Percentiles rank a stretch among this genome's conserved stretches.
phyloP scores from a whole-genome alignment of 2,329 filamentous ascomycete species.

The Fusarium sp. region DNA sequence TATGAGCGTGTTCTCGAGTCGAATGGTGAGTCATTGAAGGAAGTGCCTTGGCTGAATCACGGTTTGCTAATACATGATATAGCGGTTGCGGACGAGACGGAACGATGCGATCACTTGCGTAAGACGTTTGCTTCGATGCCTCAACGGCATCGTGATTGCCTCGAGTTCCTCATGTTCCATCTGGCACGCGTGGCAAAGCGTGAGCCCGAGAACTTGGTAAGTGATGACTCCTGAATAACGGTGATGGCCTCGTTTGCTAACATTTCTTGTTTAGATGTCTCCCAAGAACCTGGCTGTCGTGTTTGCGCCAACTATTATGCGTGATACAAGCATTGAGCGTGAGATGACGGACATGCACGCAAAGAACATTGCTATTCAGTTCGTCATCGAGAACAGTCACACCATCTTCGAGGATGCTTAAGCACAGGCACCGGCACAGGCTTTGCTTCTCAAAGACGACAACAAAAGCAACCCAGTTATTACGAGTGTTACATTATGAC shows the following conservation, averaged over 20 bases:
- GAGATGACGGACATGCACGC: slow-evolving; percentile 97
- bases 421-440: not conserved
- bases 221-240: slow-evolving; percentile 44
- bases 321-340: slow-evolving; percentile 86
- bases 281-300: slow-evolving; percentile 96
- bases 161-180: slow-evolving; percentile 96
- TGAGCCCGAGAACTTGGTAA: slow-evolving; percentile 85
- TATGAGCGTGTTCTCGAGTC: slow-evolving; percentile 92
- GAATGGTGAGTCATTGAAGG: slow-evolving; percentile 65
- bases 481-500: slow-evolving; percentile 12
- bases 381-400: slow-evolving; percentile 90
- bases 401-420: slow-evolving; percentile 75
- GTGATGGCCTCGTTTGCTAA: slow-evolving; percentile 23
- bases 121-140: slow-evolving; percentile 84
- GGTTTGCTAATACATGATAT: slow-evolving; percentile 37
- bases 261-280: slow-evolving; percentile 75
- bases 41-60: not conserved
- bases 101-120: slow-evolving; percentile 78
- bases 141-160: slow-evolving; percentile 84
- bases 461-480: not conserved
- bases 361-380: slow-evolving; percentile 93
- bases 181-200: slow-evolving; percentile 86
- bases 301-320: slow-evolving; percentile 97
- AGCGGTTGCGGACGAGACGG: slow-evolving; percentile 74
- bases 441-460: slow-evolving; percentile 15